Base-by-base conservation (phyloP, 371 early-diverging fungal genomes). In the Vavraia culicis region DNA sequence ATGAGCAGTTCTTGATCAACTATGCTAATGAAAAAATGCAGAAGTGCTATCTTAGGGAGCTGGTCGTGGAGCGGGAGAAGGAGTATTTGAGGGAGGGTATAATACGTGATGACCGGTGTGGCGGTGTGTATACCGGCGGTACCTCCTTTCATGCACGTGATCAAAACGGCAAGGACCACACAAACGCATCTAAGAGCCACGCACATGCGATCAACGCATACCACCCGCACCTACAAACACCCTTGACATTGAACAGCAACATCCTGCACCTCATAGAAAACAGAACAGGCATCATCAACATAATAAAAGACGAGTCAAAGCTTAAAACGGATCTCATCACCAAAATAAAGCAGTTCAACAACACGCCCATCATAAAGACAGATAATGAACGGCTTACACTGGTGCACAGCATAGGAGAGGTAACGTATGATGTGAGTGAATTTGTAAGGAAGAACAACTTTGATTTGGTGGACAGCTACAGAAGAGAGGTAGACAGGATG, bases 381-480 rank as follows among this genome's bases (percentile, higher is more conserved):
- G 19, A 15, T 5, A 46, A 49, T 18, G 47, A 56, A 19, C 41
- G 71, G 36, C 82, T 94, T 58, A 68, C 78, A 42, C 73, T 94
- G 50, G 61, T 71, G 13, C 99, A 98, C 71, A 95, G 89, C 70
- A 93, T 93, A 41, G 91, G 87, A 46, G 77, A 79, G 56, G 85
- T 89, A 36, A 68, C 73, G 44, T 98, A 98, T 72, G 76, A 78
- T 54, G 76, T 84, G 20, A 77, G 80, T 13, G 88, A 88, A 0
- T 93, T 98, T 80, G 82, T 89, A 0, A 90, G 88, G 60, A 85
- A 88, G 66, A 98, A 98, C 73, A 89, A n/a, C n/a, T n/a, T n/a
- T n/a, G n/a, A n/a, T n/a, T n/a, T n/a, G n/a, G n/a, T n/a, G n/a
- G n/a, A n/a, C n/a, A n/a, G n/a, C n/a, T n/a, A n/a, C n/a, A n/a